Evolutionary conservation across 148 eudicot genomes (phyloP).

Genomic region (Chenopodium album): DNA sequence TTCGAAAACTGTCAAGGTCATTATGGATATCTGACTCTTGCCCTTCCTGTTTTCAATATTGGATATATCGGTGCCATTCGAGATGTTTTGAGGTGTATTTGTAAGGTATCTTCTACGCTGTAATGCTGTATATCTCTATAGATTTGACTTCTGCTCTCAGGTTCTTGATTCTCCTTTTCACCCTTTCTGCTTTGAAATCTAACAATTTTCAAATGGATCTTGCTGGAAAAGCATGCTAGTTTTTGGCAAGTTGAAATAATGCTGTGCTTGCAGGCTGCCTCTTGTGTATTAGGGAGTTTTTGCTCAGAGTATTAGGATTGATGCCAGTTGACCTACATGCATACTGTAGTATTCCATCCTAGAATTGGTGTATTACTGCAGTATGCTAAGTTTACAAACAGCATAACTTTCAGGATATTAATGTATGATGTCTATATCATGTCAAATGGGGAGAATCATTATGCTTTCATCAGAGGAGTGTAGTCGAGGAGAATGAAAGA

Average conservation of each 20-base stretch:
- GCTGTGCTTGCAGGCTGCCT: too few species aligned
- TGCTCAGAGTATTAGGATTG: not conserved
- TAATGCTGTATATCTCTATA: not conserved
- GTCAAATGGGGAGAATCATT: too few species aligned
- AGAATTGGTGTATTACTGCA: not conserved
- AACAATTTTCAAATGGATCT: not conserved
- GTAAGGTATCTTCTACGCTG: slow-evolving; percentile 60
- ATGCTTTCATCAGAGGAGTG: not conserved
- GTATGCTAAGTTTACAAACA: not conserved
- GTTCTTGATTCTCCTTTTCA: not conserved
- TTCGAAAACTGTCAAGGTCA: slow-evolving; percentile 74
- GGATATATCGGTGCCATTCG: slow-evolving; percentile 58
- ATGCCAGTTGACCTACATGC: not conserved
- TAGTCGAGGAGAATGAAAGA: not conserved
- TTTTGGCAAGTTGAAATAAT: too few species aligned
- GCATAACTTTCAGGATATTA: not conserved
- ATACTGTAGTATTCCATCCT: not conserved
- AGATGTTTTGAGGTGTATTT: slow-evolving; percentile 80
- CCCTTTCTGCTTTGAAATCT: not conserved
- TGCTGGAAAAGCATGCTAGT: too few species aligned
- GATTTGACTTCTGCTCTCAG: not conserved
- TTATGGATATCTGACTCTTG: slow-evolving; percentile 68
- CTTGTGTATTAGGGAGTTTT: not conserved
- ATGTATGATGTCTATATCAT: too few species aligned
- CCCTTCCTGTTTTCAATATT: slow-evolving; percentile 72